Evolutionary conservation across 2,329 filamentous ascomycete species (phyloP).

Genomic region (Ceratocystis alfenasii): DNA sequence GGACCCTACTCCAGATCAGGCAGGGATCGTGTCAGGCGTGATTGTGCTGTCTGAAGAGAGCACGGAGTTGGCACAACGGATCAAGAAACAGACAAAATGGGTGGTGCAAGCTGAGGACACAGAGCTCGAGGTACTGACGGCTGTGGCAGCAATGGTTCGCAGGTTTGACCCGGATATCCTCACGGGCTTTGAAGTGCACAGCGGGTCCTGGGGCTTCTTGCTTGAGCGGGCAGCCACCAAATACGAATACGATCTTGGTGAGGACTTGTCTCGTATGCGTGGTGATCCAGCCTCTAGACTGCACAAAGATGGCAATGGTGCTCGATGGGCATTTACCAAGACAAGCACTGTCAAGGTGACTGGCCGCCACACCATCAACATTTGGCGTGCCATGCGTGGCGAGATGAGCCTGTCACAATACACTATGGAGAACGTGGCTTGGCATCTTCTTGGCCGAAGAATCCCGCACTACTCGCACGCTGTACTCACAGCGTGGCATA

Average conservation of each 20-base stretch:
- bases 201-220: slow-evolving; percentile 86
- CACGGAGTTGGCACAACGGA: slow-evolving; percentile 44
- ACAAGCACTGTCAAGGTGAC: slow-evolving; percentile 88
- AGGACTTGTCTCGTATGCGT: slow-evolving; percentile 48
- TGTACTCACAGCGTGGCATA: slow-evolving; percentile 72
- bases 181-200: slow-evolving; percentile 89
- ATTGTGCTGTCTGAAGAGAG: slow-evolving; percentile 52
- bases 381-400: slow-evolving; percentile 92
- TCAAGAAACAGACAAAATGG: slow-evolving; percentile 44
- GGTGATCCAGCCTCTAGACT: slow-evolving; percentile 40
- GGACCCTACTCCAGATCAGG: slow-evolving; percentile 8
- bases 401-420: slow-evolving; percentile 88
- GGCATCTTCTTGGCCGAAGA: slow-evolving; percentile 74
- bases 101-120: slow-evolving; percentile 57
- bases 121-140: slow-evolving; percentile 73
- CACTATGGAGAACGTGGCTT: slow-evolving; percentile 89
- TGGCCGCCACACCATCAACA: slow-evolving; percentile 89
- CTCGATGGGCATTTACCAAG: slow-evolving; percentile 87
- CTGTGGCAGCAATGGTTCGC: slow-evolving; percentile 78
- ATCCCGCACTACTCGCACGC: slow-evolving; percentile 78
- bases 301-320: slow-evolving; percentile 72
- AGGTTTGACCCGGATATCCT: slow-evolving; percentile 80
- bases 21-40: slow-evolving; percentile 48
- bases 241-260: slow-evolving; percentile 82
- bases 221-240: slow-evolving; percentile 78